Base-by-base conservation (phyloP, 192 early-diverging fungal genomes). In the Cetraspora pellucida region DNA sequence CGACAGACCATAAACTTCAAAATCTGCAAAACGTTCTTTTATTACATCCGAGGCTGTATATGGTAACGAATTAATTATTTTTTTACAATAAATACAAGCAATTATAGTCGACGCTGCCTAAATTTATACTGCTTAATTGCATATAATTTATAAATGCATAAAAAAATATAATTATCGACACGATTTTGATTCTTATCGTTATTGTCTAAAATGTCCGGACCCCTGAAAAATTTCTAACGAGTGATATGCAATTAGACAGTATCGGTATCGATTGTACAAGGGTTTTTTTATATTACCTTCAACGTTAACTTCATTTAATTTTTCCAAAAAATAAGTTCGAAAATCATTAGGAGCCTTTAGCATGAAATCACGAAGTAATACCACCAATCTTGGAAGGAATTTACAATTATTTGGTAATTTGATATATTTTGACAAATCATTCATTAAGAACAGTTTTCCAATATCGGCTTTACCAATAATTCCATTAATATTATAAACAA, bases 401-500 rank as follows among this genome's bases (percentile, higher is more conserved):
- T 75, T 9, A 50, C 60, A 64, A 50, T 75, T 21, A 16, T 25
- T 17, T n/a, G 74, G 58, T 19, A 60, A n/a, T 64, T 16, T 17
- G 49, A 75, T 64, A 64, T 61, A 75, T 64, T 49, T 75, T 17
- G 74, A 49, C 19, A 75, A 49, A 49, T 75, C 60, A 0, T 30
- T 47, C 74, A 75, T 75, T 16, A 75, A 47, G 28, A 75, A 75
- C 37, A 75, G 30, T 30, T 75, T 75, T 10, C 37, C 58, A 10
- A 75, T 63, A 50, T 75, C 74, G 1, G n/a, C 31, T n/a, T 37
- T 55, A 45, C 55, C 74, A 30, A 75, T 37, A 10, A 75, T 54
- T 16, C 59, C 74, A 50, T 75, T 75, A 28, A 75, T 47, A 17
- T 75, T 75, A 64, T 75, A 75, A 49, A 75, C 19, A 28, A 75